These are phyloP conservation scores for Silene uniflora DNA, from an alignment of 148 eudicot species.

Conservation along the genomic window DNA sequence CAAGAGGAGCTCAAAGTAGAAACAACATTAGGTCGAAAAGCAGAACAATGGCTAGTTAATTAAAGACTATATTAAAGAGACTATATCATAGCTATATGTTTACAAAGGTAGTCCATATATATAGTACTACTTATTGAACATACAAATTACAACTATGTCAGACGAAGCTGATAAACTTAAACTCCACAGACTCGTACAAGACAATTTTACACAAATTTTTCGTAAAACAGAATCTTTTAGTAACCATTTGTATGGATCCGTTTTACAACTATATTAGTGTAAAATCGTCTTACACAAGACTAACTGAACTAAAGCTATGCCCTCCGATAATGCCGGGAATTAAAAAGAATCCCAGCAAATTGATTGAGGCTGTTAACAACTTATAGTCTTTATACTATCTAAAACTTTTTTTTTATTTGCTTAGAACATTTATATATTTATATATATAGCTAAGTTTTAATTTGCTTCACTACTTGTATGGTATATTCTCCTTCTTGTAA, in stretches of 20 bases:
- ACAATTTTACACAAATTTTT: too few species aligned
- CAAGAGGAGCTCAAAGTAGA: too few species aligned
- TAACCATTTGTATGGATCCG: too few species aligned
- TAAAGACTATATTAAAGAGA: neutral
- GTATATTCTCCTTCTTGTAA: conserved; percentile 24
- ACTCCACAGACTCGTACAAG: too few species aligned
- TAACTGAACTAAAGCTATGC: conserved; percentile 13
- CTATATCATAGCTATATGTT: conserved; percentile 6
- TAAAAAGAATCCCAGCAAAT: conserved; percentile 25
- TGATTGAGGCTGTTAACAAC: conserved; percentile 20
- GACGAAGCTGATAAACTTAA: conserved; percentile 15
- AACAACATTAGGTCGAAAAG: too few species aligned
- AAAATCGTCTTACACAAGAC: too few species aligned
- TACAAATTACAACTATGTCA: conserved; percentile 11
- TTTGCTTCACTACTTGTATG: conserved; percentile 17
- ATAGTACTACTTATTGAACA: neutral
- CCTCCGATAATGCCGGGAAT: conserved; percentile 23
- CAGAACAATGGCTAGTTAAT: too few species aligned
- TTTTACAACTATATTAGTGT: too few species aligned
- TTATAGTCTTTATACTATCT: neutral
- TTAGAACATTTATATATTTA: neutral
- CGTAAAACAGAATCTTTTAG: too few species aligned
- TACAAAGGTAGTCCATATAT: conserved; percentile 3
- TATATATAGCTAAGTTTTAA: neutral
- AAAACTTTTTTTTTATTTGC: neutral